Evolutionary conservation across 352 stramenopile species (phyloP).

Genomic region (Pseudoperonospora humuli): DNA sequence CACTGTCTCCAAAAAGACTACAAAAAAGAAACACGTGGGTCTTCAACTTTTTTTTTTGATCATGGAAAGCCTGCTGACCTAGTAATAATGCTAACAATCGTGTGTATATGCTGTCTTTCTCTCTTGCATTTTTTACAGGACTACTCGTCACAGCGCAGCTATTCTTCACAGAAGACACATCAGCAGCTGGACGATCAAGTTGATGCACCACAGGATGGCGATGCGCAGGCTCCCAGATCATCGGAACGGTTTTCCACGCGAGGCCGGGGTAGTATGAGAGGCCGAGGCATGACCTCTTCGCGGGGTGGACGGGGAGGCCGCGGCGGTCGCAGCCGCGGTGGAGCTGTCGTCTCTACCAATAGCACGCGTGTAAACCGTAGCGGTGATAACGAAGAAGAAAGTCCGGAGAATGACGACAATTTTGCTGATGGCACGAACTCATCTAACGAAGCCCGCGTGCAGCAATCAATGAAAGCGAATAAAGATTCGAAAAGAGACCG

Average conservation of each 20-base stretch:
- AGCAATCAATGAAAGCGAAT: slow-evolving; percentile 18
- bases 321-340: slow-evolving; percentile 32
- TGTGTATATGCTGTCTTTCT: background rate
- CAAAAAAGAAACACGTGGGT: slow-evolving; percentile 55
- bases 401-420: slow-evolving; percentile 35
- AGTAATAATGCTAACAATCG: background rate
- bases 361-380: slow-evolving; percentile 21
- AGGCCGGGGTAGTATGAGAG: slow-evolving; percentile 38
- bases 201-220: slow-evolving; percentile 20
- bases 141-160: slow-evolving; percentile 22
- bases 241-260: slow-evolving; percentile 30
- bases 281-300: slow-evolving; percentile 34
- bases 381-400: slow-evolving; percentile 41
- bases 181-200: slow-evolving; percentile 19
- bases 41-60: background rate
- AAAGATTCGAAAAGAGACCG: slow-evolving; percentile 46
- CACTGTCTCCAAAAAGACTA: slow-evolving; percentile 70
- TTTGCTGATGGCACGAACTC: slow-evolving; percentile 21
- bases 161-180: slow-evolving; percentile 37
- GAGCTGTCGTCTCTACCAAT: slow-evolving; percentile 13
- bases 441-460: slow-evolving; percentile 19
- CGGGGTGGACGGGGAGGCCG: slow-evolving; percentile 47
- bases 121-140: slow-evolving; percentile 10
- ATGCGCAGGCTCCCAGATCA: slow-evolving; percentile 18
- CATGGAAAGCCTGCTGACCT: background rate